phyloP scores from a whole-genome alignment of 768 basidiomycete species.

The Agaricus sinodeliciosus region DNA sequence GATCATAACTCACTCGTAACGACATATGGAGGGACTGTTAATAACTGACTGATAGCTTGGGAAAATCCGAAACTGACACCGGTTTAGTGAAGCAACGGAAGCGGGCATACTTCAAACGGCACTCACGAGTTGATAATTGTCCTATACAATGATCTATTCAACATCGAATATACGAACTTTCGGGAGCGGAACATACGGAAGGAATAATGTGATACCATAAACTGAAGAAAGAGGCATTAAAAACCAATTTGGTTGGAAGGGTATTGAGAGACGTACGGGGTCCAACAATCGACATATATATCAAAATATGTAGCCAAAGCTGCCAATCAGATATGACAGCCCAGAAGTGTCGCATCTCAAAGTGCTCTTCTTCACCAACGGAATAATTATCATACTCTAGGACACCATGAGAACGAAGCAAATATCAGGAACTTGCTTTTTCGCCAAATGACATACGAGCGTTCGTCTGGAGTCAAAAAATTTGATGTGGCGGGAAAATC shows the following conservation, averaged over 20 bases:
- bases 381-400: constrained; percentile 50
- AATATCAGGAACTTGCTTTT: constrained; percentile 35
- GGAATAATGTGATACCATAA: constrained; percentile 65
- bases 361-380: constrained; percentile 56
- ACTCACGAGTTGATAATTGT: constrained; percentile 51
- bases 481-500: constrained; percentile 54
- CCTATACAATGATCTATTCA: constrained; percentile 23
- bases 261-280: constrained; percentile 42
- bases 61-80: constrained; percentile 48
- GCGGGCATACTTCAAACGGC: not conserved
- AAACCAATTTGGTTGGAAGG: too few relatives aligned
- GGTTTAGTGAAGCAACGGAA: not conserved
- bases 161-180: not conserved
- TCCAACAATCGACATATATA: constrained; percentile 51
- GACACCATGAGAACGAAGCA: not conserved
- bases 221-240: constrained; percentile 28
- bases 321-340: constrained; percentile 61
- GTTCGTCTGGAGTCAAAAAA: constrained; percentile 60
- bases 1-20: constrained; percentile 43
- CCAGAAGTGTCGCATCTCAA: constrained; percentile 45
- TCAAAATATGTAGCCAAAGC: constrained; percentile 44
- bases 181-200: constrained; percentile 40
- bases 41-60: constrained; percentile 50
- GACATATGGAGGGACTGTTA: constrained; percentile 65
- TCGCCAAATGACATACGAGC: constrained; percentile 43